Base-by-base conservation (phyloP, 257 asterid genomes). In the Lithospermum erythrorhizon region DNA sequence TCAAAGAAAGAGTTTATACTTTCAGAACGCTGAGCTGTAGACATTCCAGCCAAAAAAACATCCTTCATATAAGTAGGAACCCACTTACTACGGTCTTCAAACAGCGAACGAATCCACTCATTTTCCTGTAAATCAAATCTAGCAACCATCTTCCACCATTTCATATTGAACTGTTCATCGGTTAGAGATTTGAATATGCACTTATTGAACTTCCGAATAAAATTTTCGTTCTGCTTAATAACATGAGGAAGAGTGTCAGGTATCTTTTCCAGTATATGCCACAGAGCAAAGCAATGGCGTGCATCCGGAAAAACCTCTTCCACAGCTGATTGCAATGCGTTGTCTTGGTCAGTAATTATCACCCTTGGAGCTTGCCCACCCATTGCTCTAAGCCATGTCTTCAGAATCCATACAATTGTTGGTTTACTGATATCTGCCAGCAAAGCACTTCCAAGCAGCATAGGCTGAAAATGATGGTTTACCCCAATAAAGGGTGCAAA, bases 121-220 rank as follows among this genome's bases (percentile, higher is more conserved):
- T 87, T 83, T 66, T 91, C 95, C 63, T 91, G 98, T 19, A 91
- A 77, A 67, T 86, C 98, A 73, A 85, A 91, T 73, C 87, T 76
- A 70, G 88, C 67, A 6, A 91, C 88, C 98, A 91, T 87, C 83
- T 91, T 82, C 98, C 98, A 91, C 98, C 98, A 91, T 74, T 82
- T 88, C 85, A 91, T 68, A 79, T 88, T 96, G 73, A 91, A 91
- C 69, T 79, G 84, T 69, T 91, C 98, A 65, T 91, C 98, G 3
- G 83, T 81, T 66, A 82, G 63, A 0, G 96, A 82, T 85, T 86
- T 87, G 77, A 79, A 83, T 67, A 85, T 78, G 59, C 95, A 91
- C 91, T 91, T 91, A 69, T 69, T 84, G 77, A 91, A 82, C 69
- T 91, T 91, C 62, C 70, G 68, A 69, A 79, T 72, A 45, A 88